Base-by-base conservation (phyloP, 2,329 filamentous ascomycete species). In the Epichloe amarillans region DNA sequence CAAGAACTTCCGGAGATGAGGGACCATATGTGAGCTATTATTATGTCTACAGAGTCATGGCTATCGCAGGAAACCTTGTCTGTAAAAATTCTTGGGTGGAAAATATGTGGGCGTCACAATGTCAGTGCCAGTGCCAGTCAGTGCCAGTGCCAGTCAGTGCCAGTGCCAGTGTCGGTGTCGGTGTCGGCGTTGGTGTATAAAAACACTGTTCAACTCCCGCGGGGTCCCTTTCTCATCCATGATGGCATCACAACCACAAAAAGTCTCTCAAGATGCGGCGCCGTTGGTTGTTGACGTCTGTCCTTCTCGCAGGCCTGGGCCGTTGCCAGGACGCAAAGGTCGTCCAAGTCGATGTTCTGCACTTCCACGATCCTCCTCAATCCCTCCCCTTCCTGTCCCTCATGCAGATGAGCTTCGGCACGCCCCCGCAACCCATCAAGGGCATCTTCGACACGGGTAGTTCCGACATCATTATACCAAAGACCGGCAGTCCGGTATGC, bases 371-470 rank as follows among this genome's bases (percentile, higher is more conserved):
- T 26, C 0, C 6, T 26, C 6, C 14, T 2, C n/a, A n/a, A n/a
- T 23, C 33, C 11, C 26, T 5, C 2, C 45, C 45, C 2, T 38
- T 46, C 33, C 45, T 36, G 33, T 33, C 45, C 11, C 33, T 46
- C 17, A 6, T 46, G 0, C 10, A 30, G 26, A 46, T 46, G 45
- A 26, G 33, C 17, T 36, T 46, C 17, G 45, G 45, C 17, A 21
- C 5, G 15, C 45, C 45, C 14, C 45, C 45, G 26, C 45, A 46
- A 21, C n/a, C n/a, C 14, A 46, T 46, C 33, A 46, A n/a, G 3
- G 26, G 45, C 12, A 46, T 46, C 26, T 46, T 46, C 17, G 45
- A 46, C 3, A 36, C 26, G 5, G 45, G 17, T 30, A 2, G 0
- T 15, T 46, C 45, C 19, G 45, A 46, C 19, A 11, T 37, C 26